Percentiles rank a stretch among this genome's conserved stretches.
These are phyloP conservation scores for Isabelozyma pseudorhagii DNA, from an alignment of 805 yeast species.

Conservation along the genomic window DNA sequence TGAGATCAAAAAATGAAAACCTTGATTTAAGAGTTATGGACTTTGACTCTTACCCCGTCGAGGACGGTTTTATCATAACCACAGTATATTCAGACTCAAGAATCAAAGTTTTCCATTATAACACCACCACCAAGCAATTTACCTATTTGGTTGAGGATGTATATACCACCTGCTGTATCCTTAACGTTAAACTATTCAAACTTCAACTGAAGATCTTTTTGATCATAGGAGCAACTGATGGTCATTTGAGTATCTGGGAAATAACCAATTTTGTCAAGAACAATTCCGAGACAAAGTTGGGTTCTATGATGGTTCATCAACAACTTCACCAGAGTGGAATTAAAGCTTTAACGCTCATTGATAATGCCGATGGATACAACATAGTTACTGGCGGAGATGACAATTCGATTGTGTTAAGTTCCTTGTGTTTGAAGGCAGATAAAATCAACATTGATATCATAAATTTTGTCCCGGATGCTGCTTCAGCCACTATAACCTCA, in stretches of 20 bases:
- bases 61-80: conserved; percentile 50
- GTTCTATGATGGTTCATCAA: conserved; percentile 34
- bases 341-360: conserved; percentile 49
- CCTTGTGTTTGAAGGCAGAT: conserved; percentile 8
- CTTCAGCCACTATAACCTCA: conserved; percentile 83
- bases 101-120: conserved; percentile 62
- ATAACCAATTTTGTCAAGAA: conserved; percentile 22
- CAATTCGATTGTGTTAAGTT: conserved; percentile 52
- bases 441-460: conserved; percentile 19
- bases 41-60: conserved; percentile 50
- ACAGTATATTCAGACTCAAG: conserved; percentile 86
- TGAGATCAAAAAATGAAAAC: conserved; percentile 53
- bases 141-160: conserved; percentile 41
- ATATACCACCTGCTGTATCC: conserved; percentile 75
- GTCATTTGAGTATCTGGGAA: conserved; percentile 64
- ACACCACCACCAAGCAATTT: conserved; percentile 35
- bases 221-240: conserved; percentile 78
- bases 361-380: conserved; percentile 10
- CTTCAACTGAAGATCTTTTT: conserved; percentile 29
- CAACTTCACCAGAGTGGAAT: conserved; percentile 84
- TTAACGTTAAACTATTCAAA: conserved; percentile 52
- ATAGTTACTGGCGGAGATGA: conserved; percentile 91
- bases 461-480: conserved; percentile 54
- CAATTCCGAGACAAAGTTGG: conserved; percentile 10
- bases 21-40: conserved; percentile 94